A percentile compares a stretch with the other conserved stretches of the same genome.
Evolutionary conservation across 2,329 filamentous ascomycete genomes (phyloP).

Genomic region (Fusarium palustre): DNA sequence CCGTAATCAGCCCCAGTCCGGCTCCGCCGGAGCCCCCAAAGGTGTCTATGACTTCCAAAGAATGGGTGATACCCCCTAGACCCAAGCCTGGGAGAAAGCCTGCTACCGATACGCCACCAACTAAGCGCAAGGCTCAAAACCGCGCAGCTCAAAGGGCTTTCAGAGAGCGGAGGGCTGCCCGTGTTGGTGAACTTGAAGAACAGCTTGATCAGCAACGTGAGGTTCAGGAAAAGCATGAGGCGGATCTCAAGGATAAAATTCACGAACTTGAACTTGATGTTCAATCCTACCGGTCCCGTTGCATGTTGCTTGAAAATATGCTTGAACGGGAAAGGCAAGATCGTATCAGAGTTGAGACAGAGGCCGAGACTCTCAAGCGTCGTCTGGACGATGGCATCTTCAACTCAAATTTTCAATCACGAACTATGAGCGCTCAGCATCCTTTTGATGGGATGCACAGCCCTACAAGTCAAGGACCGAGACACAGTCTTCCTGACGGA

Average conservation of each 20-base stretch:
- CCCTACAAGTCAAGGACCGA: conserved; percentile 43
- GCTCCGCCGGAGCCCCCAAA: conserved; percentile 58
- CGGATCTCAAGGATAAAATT: conserved; percentile 68
- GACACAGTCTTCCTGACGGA: conserved; percentile 47
- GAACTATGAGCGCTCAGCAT: conserved; percentile 47
- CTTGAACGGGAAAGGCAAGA: conserved; percentile 69
- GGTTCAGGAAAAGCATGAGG: conserved; percentile 66
- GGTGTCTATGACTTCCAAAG: conserved; percentile 77
- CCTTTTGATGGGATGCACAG: conserved; percentile 47
- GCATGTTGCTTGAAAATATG: conserved; percentile 71
- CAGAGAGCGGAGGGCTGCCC: conserved; percentile 85
- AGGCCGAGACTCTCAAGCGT: conserved; percentile 53
- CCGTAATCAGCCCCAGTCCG: conserved; percentile 58
- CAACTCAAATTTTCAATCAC: conserved; percentile 44
- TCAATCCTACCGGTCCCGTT: conserved; percentile 72
- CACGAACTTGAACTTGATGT: conserved; percentile 72
- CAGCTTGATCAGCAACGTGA: conserved; percentile 72
- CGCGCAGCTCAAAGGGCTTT: conserved; percentile 91
- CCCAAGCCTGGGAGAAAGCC: conserved; percentile 95
- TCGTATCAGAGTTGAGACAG: conserved; percentile 57
- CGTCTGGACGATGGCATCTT: conserved; percentile 48
- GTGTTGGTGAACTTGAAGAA: conserved; percentile 80
- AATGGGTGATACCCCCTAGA: conserved; percentile 87
- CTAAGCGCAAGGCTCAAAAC: conserved; percentile 95
- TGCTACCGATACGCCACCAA: conserved; percentile 90